phyloP scores from a whole-genome alignment of 768 basidiomycete species.

The Suillus clintonianus region DNA sequence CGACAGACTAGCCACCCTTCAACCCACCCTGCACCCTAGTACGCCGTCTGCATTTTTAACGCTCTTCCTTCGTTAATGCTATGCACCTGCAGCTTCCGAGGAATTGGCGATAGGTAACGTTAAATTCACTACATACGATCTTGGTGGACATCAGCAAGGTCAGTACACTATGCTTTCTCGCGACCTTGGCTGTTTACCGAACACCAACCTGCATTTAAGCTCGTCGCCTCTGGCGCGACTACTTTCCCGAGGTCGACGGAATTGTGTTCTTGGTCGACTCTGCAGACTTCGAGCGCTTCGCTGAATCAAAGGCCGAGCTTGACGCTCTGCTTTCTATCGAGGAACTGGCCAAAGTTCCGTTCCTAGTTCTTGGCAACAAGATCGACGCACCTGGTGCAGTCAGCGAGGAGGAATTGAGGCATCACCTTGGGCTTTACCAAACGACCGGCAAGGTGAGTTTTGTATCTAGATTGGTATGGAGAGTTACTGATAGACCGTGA shows the following conservation, averaged over 20 bases:
- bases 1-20: conserved; percentile 93
- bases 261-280: conserved; percentile 98
- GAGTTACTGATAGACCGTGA: conserved; percentile 9
- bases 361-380: conserved; percentile 99
- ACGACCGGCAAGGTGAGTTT: conserved; percentile 94
- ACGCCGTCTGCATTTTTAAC: conserved; percentile 26
- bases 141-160: conserved; percentile 98
- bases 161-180: conserved; percentile 18
- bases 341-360: conserved; percentile 93
- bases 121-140: conserved; percentile 98
- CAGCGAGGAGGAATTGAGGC: conserved; percentile 95
- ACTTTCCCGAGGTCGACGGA: conserved; percentile 99
- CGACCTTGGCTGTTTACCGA: background rate
- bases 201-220: conserved; percentile 43
- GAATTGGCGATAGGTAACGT: conserved; percentile 98
- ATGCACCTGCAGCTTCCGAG: conserved; percentile 75
- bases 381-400: conserved; percentile 98
- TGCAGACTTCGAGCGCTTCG: conserved; percentile 94
- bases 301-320: conserved; percentile 95
- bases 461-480: background rate
- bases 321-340: conserved; percentile 96
- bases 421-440: conserved; percentile 93
- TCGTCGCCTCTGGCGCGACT: conserved; percentile 98
- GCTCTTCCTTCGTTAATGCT: conserved; percentile 4
- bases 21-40: conserved; percentile 99